A percentile compares a stretch with the other conserved stretches of the same genome.
These are phyloP conservation scores for Rhizophagus sp. DNA, from an alignment of 192 early-diverging fungal genomes.

Conservation along the genomic window DNA sequence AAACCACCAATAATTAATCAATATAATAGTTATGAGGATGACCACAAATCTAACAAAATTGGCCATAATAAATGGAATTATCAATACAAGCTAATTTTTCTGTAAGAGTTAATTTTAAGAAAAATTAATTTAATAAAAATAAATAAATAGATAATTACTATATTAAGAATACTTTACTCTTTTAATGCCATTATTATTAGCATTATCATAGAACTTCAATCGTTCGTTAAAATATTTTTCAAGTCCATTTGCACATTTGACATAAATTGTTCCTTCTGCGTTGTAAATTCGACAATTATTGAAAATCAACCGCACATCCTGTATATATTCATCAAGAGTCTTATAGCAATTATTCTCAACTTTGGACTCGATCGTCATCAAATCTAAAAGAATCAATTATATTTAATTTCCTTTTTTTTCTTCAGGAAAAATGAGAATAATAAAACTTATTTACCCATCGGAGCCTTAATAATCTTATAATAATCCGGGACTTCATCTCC, in stretches of 20 bases:
- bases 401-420: neutral
- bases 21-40: no score
- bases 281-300: conserved; percentile 93
- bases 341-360: conserved; percentile 87
- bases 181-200: conserved; percentile 1
- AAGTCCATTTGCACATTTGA: conserved; percentile 72
- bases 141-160: no score
- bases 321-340: conserved; percentile 77
- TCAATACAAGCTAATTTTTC: no score
- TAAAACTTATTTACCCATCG: conserved; percentile 65
- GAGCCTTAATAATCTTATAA: conserved; percentile 92
- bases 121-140: no score
- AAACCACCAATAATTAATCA: no score
- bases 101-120: no score
- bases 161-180: neutral
- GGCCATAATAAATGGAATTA: no score
- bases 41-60: no score
- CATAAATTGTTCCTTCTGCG: conserved; percentile 82
- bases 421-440: neutral
- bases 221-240: conserved; percentile 78
- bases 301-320: conserved; percentile 91
- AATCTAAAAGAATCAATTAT: conserved; percentile 37
- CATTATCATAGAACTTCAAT: conserved; percentile 15
- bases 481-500: conserved; percentile 90
- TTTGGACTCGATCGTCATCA: conserved; percentile 80